A percentile compares a stretch with the other conserved stretches of the same genome.
Conservation (phyloP, 305 asterid species). For the Nicotiana rustica region DNA sequence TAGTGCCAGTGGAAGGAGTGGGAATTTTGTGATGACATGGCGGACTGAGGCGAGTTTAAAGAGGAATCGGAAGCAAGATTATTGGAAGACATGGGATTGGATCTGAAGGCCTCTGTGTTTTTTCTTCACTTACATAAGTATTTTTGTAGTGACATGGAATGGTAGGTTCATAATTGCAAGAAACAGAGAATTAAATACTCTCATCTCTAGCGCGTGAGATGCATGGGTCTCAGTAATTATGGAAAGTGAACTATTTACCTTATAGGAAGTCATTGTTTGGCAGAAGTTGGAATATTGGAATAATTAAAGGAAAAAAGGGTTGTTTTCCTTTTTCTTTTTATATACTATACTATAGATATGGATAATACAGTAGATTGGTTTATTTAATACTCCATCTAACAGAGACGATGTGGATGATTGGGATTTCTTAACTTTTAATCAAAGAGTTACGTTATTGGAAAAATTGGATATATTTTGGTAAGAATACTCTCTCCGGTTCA, state of each 20-base stretch:
- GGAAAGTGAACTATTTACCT: not conserved
- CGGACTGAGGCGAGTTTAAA: not conserved
- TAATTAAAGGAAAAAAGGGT: not conserved
- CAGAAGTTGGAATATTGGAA: not conserved
- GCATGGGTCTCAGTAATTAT: not conserved
- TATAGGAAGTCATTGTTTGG: not conserved
- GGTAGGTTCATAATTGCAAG: slow-evolving; percentile 30
- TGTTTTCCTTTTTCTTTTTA: not conserved
- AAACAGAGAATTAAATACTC: not conserved
- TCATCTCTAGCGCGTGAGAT: slow-evolving; percentile 16
- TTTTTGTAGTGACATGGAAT: slow-evolving; percentile 1
- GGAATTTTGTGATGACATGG: slow-evolving; percentile 38
- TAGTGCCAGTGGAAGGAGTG: slow-evolving; percentile 77
- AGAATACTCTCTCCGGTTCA: too few relatives aligned
- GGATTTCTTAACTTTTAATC: too few relatives aligned
- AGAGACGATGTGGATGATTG: not conserved
- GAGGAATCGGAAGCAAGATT: not conserved
- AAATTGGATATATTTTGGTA: too few relatives aligned
- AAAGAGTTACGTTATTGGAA: too few relatives aligned
- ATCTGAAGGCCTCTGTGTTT: not conserved
- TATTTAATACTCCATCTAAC: not conserved
- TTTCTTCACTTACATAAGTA: not conserved
- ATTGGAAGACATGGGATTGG: not conserved
- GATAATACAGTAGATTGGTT: too few relatives aligned
- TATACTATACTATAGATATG: too few relatives aligned